These are phyloP conservation scores for Trametopsis cervina DNA, from an alignment of 768 basidiomycete species.

Conservation along the genomic window DNA sequence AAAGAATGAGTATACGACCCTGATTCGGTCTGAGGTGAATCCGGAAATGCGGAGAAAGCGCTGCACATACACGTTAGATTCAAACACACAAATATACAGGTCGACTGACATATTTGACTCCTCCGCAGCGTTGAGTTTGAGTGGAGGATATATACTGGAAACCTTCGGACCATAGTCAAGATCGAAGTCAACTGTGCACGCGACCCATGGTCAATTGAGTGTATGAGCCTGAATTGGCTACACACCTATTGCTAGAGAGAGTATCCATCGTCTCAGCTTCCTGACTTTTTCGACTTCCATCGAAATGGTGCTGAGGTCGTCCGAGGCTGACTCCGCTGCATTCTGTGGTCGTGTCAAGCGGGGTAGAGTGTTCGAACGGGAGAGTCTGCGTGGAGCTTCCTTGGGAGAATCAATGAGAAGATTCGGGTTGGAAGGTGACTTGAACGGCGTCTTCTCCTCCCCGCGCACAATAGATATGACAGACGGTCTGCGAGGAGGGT, in stretches of 20 bases:
- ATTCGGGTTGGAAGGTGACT: constrained; percentile 30
- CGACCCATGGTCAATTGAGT: constrained; percentile 2
- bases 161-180: constrained; percentile 81
- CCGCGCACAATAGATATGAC: constrained; percentile 4
- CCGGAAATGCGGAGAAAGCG: constrained; percentile 89
- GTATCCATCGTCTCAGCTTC: constrained; percentile 58
- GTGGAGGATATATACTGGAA: constrained; percentile 58
- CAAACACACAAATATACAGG: too few species aligned
- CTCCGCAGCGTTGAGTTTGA: constrained; percentile 58
- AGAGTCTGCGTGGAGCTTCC: constrained; percentile 21
- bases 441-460: constrained; percentile 17
- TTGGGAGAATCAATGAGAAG: constrained; percentile 12
- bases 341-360: constrained; percentile 24
- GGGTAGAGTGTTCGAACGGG: constrained; percentile 43
- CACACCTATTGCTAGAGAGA: constrained; percentile 60
- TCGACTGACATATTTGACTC: constrained; percentile 79
- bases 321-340: constrained; percentile 16
- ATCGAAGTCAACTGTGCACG: constrained; percentile 78
- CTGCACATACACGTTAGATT: constrained; percentile 31
- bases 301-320: constrained; percentile 31
- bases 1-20: constrained; percentile 84
- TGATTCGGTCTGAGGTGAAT: constrained; percentile 79
- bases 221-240: background rate
- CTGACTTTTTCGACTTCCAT: constrained; percentile 40
- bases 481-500: constrained; percentile 6